phyloP scores from a whole-genome alignment of 2,329 filamentous ascomycete species.

The Aureobasidium lini region DNA sequence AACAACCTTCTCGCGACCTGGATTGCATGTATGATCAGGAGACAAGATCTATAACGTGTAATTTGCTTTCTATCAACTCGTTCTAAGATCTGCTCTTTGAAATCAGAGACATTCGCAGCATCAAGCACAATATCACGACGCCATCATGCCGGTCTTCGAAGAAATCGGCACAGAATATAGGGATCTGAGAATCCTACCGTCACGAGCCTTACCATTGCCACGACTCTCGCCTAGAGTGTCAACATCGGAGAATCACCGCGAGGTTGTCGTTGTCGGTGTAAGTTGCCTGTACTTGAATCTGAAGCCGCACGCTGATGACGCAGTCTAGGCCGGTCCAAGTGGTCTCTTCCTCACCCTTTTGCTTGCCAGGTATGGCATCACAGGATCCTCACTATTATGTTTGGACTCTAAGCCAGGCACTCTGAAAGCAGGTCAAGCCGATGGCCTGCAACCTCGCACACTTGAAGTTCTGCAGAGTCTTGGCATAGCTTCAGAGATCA shows the following conservation, averaged over 20 bases:
- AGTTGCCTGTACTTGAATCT: not conserved
- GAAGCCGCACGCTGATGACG: not conserved
- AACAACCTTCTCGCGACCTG: not conserved
- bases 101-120: not conserved
- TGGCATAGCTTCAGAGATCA: constrained; percentile 55
- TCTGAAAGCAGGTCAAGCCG: constrained; percentile 36
- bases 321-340: constrained; percentile 2
- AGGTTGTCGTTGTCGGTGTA: constrained; percentile 11
- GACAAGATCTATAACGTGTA: not conserved
- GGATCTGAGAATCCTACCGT: constrained; percentile 11
- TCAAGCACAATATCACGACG: not conserved
- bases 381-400: constrained; percentile 8
- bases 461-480: constrained; percentile 69
- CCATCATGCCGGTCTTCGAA: constrained; percentile 8
- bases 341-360: constrained; percentile 11
- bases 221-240: not conserved
- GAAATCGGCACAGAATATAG: not conserved
- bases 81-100: not conserved
- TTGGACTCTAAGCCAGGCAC: constrained; percentile 24
- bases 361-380: constrained; percentile 12
- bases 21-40: no score
- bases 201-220: constrained; percentile 3
- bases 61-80: no score
- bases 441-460: constrained; percentile 57
- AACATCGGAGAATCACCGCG: not conserved